phyloP scores from a whole-genome alignment of 345 rosid species.

The Eutrema heterophyllum region DNA sequence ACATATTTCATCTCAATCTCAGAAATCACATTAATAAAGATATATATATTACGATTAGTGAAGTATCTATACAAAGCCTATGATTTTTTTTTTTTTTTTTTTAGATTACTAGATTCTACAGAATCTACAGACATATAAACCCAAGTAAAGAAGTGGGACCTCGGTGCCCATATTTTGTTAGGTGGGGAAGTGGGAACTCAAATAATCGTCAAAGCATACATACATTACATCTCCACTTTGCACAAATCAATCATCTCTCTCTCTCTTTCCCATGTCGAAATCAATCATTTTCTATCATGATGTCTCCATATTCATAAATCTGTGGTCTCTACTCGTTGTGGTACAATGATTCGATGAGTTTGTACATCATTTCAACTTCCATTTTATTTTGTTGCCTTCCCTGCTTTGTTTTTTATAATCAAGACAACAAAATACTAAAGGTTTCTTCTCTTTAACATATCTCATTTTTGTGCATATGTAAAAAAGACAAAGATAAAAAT shows the following conservation, averaged over 20 bases:
- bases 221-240: not conserved
- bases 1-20: not conserved
- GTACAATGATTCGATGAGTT: not conserved
- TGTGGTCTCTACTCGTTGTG: not conserved
- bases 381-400: not conserved
- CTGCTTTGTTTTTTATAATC: not conserved
- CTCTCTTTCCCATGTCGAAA: conserved; percentile 6
- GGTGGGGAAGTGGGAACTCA: conserved; percentile 3
- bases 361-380: not conserved
- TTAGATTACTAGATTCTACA: not conserved
- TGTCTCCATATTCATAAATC: not conserved
- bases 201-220: conserved; percentile 12
- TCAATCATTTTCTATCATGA: conserved; percentile 22
- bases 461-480: not conserved
- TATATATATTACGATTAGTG: not conserved
- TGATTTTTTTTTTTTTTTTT: not conserved
- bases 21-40: not conserved
- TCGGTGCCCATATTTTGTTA: not conserved
- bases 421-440: not conserved
- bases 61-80: not conserved
- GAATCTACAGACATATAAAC: not conserved
- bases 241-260: conserved; percentile 7
- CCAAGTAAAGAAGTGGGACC: conserved; percentile 6
- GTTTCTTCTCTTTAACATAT: not conserved
- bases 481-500: not conserved